Base-by-base conservation (phyloP, 495 filamentous ascomycete genomes). In the Hypoxylon crocopeplum region DNA sequence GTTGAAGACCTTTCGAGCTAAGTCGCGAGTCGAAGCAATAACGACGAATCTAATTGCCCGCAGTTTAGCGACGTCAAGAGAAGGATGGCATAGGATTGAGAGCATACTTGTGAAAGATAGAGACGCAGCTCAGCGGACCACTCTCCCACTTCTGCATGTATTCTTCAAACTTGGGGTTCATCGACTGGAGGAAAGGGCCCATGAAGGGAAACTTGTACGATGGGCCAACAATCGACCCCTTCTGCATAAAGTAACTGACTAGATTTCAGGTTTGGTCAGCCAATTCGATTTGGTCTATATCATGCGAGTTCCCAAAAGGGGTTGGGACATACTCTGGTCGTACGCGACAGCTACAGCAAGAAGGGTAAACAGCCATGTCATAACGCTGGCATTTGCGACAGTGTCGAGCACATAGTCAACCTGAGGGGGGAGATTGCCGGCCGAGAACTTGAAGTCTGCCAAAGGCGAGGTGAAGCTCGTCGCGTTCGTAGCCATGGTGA, bases 1-100 rank as follows among this genome's bases (percentile, higher is more conserved):
- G 77, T 98, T 98, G 86, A 98, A 93, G 64, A 98, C 87, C 72
- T 98, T 98, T 50, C 95, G 86, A 52, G 95, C 89, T 82, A 98
- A 89, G 74, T 98, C 94, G 67, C 95, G 89, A 38, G 89, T 91
- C 13, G 93, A 97, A 15, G 93, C 94, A 70, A 98, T 96, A 25
- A 98, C 92, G 62, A 98, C 94, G 73, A 98, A 98, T 76, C 92
- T 97, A 63, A 5, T 3, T 10, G 27, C 54, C 11, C 21, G 6
- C 12, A 21, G 11, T 7, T 60, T 59, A 60, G 50, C 37, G 8
- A 34, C 10, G 17, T 27, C 13, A 25, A 29, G 5, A 10, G 0
- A 38, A 13, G 34, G 20, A 37, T 5, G 12, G 6, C 7, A n/a
- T 4, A 11, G 10, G 33, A 25, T 6, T 6, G 16, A 13, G n/a